phyloP scores from a whole-genome alignment of 371 early-diverging fungal genomes.

The Mucor plumbeus region DNA sequence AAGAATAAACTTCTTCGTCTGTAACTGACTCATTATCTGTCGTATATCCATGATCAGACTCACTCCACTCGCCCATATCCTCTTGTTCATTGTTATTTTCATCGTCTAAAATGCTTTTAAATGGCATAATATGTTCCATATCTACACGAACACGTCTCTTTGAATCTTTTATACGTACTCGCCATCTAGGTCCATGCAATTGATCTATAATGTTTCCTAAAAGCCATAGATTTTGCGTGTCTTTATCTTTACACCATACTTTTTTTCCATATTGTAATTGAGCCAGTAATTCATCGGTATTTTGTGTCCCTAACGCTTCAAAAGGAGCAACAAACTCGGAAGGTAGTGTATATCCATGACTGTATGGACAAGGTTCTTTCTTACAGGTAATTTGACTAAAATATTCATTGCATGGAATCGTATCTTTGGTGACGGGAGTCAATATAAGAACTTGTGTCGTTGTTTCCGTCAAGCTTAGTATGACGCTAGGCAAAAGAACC shows the following conservation, averaged over 20 bases:
- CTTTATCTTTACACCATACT: slow-evolving; percentile 27
- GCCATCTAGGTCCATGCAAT: slow-evolving; percentile 19
- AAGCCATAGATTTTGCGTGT: slow-evolving; percentile 15
- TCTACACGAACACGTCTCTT: slow-evolving; percentile 11
- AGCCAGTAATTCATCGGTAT: background rate
- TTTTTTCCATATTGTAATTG: slow-evolving; percentile 16
- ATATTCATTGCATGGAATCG: slow-evolving; percentile 27
- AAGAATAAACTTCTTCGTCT: slow-evolving; percentile 6
- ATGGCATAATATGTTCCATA: slow-evolving; percentile 28
- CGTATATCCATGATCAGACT: slow-evolving; percentile 12
- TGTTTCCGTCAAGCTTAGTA: background rate
- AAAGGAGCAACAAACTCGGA: slow-evolving; percentile 18
- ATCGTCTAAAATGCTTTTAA: slow-evolving; percentile 8
- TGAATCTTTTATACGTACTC: slow-evolving; percentile 11
- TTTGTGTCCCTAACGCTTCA: slow-evolving; percentile 21
- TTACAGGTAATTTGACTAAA: slow-evolving; percentile 8
- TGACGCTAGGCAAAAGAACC: slow-evolving; percentile 15
- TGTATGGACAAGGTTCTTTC: slow-evolving; percentile 2
- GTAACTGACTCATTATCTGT: background rate
- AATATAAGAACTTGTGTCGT: slow-evolving; percentile 24
- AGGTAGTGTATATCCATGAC: slow-evolving; percentile 31
- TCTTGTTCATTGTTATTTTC: slow-evolving; percentile 2
- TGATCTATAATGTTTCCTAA: slow-evolving; percentile 16
- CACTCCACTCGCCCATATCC: slow-evolving; percentile 16
- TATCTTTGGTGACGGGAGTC: slow-evolving; percentile 31